These are phyloP conservation scores for Millerago galiae DNA, from an alignment of 805 yeast genomes.

Conservation along the genomic window DNA sequence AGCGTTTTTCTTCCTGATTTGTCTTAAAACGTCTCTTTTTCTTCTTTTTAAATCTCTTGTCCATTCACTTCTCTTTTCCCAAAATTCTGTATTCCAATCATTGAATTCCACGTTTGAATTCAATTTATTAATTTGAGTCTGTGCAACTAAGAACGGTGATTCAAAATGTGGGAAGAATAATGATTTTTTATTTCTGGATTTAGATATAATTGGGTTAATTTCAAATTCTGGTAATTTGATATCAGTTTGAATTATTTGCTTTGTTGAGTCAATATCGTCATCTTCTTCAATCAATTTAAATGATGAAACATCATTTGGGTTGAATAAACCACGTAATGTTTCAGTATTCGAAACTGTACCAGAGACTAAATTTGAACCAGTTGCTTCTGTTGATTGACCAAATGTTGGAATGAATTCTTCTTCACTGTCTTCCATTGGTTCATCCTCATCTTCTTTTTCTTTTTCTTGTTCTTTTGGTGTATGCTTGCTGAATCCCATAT, in stretches of 20 bases:
- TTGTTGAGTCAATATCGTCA: conserved; percentile 40
- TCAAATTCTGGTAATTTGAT: conserved; percentile 18
- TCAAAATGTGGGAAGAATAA: conserved; percentile 78
- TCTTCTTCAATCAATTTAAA: conserved; percentile 38
- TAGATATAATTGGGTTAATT: conserved; percentile 17
- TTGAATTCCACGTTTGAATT: conserved; percentile 28
- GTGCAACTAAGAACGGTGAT: conserved; percentile 84
- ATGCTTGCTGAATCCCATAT: conserved; percentile 3
- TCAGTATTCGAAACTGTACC: conserved; percentile 46
- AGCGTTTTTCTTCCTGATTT: conserved; percentile 39
- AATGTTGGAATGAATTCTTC: conserved; percentile 44
- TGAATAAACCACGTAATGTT: conserved; percentile 53
- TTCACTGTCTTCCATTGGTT: conserved; percentile 16
- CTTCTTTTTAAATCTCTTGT: conserved; percentile 68
- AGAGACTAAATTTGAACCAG: conserved; percentile 11
- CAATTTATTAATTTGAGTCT: conserved; percentile 66
- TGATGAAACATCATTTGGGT: conserved; percentile 32
- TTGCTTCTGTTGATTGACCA: conserved; percentile 22
- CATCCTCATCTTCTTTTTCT: conserved; percentile 21
- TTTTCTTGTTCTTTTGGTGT: conserved; percentile 2
- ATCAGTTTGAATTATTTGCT: conserved; percentile 19
- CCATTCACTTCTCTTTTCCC: conserved; percentile 77
- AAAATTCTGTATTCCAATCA: conserved; percentile 71
- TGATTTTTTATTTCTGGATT: conserved; percentile 35
- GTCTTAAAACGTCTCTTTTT: conserved; percentile 66